Percentiles rank a stretch among this genome's conserved stretches.
Conservation (phyloP, 257 asterid species). For the Fraxinus americana region DNA sequence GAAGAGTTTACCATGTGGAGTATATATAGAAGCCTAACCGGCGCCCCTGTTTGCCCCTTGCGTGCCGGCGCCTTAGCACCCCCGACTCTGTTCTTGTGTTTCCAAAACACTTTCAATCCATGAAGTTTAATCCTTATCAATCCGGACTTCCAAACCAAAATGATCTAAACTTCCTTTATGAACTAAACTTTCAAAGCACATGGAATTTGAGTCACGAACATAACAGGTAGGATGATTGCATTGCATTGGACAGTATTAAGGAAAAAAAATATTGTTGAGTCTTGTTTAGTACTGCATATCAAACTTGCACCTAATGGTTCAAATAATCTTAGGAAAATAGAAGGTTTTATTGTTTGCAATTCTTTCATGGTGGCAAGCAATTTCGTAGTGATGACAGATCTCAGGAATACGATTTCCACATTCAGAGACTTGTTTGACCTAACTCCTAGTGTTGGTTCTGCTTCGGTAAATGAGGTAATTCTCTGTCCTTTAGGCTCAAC, state of each 20-base stretch:
- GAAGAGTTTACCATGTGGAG: no score
- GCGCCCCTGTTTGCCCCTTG: no score
- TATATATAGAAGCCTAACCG: no score
- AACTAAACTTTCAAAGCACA: no score
- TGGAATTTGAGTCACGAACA: no score
- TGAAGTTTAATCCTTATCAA: no score
- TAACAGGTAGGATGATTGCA: not conserved
- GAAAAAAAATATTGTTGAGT: not conserved
- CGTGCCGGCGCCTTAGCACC: no score
- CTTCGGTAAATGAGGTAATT: conserved; percentile 63
- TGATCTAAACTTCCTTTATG: no score
- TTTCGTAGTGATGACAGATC: conserved; percentile 50
- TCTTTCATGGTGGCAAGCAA: conserved; percentile 48
- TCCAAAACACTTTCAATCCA: no score
- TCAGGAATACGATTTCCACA: conserved; percentile 60
- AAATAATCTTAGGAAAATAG: conserved; percentile 32
- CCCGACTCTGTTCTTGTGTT: no score
- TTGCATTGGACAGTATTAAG: not conserved
- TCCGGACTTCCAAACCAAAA: no score
- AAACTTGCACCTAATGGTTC: conserved; percentile 26
- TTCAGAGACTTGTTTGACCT: conserved; percentile 81
- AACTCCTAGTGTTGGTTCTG: conserved; percentile 66
- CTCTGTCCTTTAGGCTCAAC: not conserved
- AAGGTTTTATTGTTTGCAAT: conserved; percentile 32
- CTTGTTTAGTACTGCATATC: not conserved